Percentiles rank a stretch among this genome's conserved stretches.
Conservation (phyloP, 2,329 filamentous ascomycete genomes). For the Helminthosporium solani region DNA sequence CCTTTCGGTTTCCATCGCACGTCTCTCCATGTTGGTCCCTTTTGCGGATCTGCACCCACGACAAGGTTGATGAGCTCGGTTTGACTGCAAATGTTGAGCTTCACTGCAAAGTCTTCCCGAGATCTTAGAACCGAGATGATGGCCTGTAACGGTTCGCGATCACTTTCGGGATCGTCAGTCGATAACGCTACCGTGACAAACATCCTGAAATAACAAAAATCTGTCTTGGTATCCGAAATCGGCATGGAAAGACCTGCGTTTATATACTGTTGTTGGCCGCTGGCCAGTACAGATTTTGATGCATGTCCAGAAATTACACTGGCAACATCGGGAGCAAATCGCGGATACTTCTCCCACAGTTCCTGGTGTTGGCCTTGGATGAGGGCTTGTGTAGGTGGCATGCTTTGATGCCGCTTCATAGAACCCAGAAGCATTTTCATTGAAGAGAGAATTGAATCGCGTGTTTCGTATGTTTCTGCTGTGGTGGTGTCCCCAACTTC, state of each 20-base stretch:
- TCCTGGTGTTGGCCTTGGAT: slow-evolving; percentile 76
- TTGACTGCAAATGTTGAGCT: slow-evolving; percentile 76
- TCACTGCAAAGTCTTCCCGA: slow-evolving; percentile 66
- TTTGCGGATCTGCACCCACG: slow-evolving; percentile 67
- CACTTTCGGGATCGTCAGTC: slow-evolving; percentile 66
- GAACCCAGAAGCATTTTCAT: slow-evolving; percentile 75
- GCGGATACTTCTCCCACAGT: slow-evolving; percentile 79
- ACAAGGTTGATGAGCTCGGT: slow-evolving; percentile 73
- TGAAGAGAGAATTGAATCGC: slow-evolving; percentile 61
- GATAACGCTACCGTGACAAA: slow-evolving; percentile 72
- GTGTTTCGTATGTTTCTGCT: slow-evolving; percentile 50
- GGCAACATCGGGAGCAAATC: slow-evolving; percentile 69
- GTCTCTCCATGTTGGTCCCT: slow-evolving; percentile 76
- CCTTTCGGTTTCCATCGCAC: slow-evolving; percentile 74
- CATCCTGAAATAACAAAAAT: slow-evolving; percentile 79
- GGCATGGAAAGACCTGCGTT: slow-evolving; percentile 69
- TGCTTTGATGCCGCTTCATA: slow-evolving; percentile 79
- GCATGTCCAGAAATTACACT: slow-evolving; percentile 65
- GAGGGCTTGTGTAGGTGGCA: slow-evolving; percentile 65
- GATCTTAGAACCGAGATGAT: slow-evolving; percentile 74
- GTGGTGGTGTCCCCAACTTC: slow-evolving; percentile 49
- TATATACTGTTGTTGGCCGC: slow-evolving; percentile 43
- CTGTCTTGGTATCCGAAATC: slow-evolving; percentile 69
- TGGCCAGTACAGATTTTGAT: slow-evolving; percentile 47
- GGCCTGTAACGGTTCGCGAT: slow-evolving; percentile 69